phyloP scores from a whole-genome alignment of 495 filamentous ascomycete species.

The Penicillium verhagenii region DNA sequence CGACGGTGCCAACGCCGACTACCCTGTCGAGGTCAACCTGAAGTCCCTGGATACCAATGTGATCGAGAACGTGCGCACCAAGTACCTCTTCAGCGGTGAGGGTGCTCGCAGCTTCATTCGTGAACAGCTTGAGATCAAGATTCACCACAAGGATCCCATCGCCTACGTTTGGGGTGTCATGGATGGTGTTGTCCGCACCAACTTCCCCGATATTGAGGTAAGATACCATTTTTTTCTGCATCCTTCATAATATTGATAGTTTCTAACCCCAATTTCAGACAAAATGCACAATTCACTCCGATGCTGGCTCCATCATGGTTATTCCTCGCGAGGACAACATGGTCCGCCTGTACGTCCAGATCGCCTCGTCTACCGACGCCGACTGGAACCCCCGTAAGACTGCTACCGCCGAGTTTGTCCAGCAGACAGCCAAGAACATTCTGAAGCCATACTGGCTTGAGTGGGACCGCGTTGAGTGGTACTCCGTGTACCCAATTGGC shows the following conservation, averaged over 20 bases:
- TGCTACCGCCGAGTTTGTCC: conserved; percentile 58
- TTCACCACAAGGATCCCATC: conserved; percentile 63
- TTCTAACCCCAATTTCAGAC: conserved; percentile 57
- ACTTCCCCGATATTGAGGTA: conserved; percentile 81
- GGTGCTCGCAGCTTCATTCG: conserved; percentile 64
- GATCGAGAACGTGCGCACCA: conserved; percentile 61
- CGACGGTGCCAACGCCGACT: conserved; percentile 52
- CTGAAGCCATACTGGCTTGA: conserved; percentile 59
- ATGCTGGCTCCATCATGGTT: conserved; percentile 70
- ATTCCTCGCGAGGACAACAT: conserved; percentile 79
- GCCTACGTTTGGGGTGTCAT: conserved; percentile 79
- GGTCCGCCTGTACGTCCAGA: conserved; percentile 74
- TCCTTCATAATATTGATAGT: background rate
- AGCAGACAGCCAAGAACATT: conserved; percentile 60
- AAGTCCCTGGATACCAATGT: conserved; percentile 72
- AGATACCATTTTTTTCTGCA: conserved; percentile 7
- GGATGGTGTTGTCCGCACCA: conserved; percentile 74
- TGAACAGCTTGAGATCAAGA: conserved; percentile 56
- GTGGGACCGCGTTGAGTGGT: conserved; percentile 58
- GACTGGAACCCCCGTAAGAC: conserved; percentile 55
- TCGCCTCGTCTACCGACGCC: conserved; percentile 60
- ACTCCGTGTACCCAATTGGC: conserved; percentile 62
- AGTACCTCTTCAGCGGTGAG: conserved; percentile 66
- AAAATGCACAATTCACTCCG: conserved; percentile 79
- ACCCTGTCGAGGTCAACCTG: conserved; percentile 67